Percentiles rank a stretch among this genome's conserved stretches.
phyloP scores from a whole-genome alignment of 257 asterid genomes.

The Phtheirospermum japonicum region DNA sequence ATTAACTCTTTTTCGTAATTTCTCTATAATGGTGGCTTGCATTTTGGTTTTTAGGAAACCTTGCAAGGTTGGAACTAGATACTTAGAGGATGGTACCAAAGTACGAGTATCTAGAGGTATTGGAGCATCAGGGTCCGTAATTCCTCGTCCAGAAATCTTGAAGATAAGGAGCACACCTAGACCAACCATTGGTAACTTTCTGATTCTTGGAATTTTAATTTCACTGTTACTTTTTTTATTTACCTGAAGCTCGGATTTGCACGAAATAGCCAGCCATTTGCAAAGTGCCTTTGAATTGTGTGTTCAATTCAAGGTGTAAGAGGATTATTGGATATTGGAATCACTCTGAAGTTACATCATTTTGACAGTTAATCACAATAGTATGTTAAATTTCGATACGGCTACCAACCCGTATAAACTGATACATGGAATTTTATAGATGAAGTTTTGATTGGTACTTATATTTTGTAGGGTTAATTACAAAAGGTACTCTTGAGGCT shows the following conservation, averaged over 20 bases:
- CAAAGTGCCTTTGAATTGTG: slow-evolving; percentile 6
- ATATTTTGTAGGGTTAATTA: not conserved
- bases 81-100: slow-evolving; percentile 79
- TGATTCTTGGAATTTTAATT: slow-evolving; percentile 12
- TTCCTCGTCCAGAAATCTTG: slow-evolving; percentile 91
- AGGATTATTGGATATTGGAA: not conserved
- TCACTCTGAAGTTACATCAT: not conserved
- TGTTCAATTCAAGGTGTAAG: not conserved
- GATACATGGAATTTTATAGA: not conserved
- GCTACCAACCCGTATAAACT: not conserved
- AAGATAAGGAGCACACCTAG: slow-evolving; percentile 81
- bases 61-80: slow-evolving; percentile 73
- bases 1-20: not conserved
- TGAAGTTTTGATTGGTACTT: not conserved
- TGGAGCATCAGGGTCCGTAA: slow-evolving; percentile 80
- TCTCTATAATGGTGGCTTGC: slow-evolving; percentile 24
- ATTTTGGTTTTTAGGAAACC: slow-evolving; percentile 58
- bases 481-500: no score
- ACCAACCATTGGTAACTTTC: slow-evolving; percentile 69
- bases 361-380: not conserved
- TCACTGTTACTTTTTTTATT: slow-evolving; percentile 5
- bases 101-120: slow-evolving; percentile 86
- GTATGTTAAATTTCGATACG: not conserved
- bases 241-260: not conserved
- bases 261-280: not conserved